These are phyloP conservation scores for Trypanosoma platydactyli DNA, from an alignment of 208 protist species.

Conservation along the genomic window DNA sequence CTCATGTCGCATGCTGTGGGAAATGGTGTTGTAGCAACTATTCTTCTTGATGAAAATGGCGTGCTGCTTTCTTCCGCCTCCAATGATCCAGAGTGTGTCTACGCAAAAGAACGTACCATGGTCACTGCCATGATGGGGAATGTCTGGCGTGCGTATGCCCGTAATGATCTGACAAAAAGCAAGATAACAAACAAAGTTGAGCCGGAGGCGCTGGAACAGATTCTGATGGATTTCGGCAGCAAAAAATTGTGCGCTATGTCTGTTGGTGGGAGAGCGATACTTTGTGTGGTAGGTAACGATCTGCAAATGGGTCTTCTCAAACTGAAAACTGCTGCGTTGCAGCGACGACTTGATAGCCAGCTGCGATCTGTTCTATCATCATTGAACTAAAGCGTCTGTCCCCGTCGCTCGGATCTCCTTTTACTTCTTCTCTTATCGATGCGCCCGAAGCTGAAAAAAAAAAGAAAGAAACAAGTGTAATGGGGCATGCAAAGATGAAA, in stretches of 20 bases:
- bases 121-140: slow-evolving; percentile 70
- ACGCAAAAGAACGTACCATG: slow-evolving; percentile 41
- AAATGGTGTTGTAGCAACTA: slow-evolving; percentile 53
- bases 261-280: slow-evolving; percentile 55
- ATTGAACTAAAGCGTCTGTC: slow-evolving; percentile 2
- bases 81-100: slow-evolving; percentile 24
- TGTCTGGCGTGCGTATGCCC: slow-evolving; percentile 74
- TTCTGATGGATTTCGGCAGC: slow-evolving; percentile 60
- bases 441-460: background rate
- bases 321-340: slow-evolving; percentile 72
- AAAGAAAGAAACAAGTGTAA: no score
- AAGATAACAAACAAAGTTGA: slow-evolving; percentile 58
- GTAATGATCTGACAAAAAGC: slow-evolving; percentile 59
- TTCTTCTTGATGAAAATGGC: slow-evolving; percentile 62
- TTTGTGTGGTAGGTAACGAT: slow-evolving; percentile 44
- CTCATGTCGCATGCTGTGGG: slow-evolving; percentile 45
- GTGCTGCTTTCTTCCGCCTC: slow-evolving; percentile 58
- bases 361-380: slow-evolving; percentile 52
- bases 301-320: slow-evolving; percentile 81
- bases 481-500: no score
- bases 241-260: slow-evolving; percentile 78
- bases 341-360: slow-evolving; percentile 55
- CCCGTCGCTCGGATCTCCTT: background rate
- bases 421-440: slow-evolving; percentile 1
- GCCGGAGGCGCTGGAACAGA: slow-evolving; percentile 68